phyloP scores from a whole-genome alignment of 2,329 filamentous ascomycete genomes.

The Fusarium sublunatum region DNA sequence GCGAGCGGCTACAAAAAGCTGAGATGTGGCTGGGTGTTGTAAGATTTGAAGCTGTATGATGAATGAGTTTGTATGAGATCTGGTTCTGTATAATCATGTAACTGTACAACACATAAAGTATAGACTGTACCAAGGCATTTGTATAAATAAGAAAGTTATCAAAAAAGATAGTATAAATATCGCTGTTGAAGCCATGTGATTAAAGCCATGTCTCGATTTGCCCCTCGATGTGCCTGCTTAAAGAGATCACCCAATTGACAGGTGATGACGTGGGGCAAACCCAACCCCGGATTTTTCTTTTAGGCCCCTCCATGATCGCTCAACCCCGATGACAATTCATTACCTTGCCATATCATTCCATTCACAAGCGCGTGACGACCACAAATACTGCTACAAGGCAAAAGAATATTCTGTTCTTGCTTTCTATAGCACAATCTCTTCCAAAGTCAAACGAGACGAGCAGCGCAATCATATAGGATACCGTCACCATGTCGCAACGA shows the following conservation, averaged over 20 bases:
- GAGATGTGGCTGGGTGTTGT: constrained; percentile 8
- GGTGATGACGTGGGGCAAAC: constrained; percentile 36
- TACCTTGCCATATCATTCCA: constrained; percentile 30
- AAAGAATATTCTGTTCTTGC: not conserved
- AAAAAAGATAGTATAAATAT: no score
- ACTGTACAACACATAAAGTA: constrained; percentile 21
- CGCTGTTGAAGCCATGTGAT: no score
- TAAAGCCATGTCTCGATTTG: no score
- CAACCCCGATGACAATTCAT: constrained; percentile 25
- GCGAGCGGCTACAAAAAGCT: constrained; percentile 35
- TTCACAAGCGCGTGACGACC: constrained; percentile 26
- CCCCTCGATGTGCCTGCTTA: not conserved
- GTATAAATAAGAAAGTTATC: constrained; percentile 11
- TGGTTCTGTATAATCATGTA: constrained; percentile 24
- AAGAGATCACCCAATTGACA: constrained; percentile 19
- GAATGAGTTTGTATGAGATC: constrained; percentile 25
- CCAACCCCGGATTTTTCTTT: constrained; percentile 32
- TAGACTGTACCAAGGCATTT: constrained; percentile 26
- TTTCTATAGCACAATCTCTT: no score
- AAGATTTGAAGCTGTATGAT: constrained; percentile 24
- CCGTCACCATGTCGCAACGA: constrained; percentile 48
- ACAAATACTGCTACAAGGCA: not conserved
- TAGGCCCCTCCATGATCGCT: constrained; percentile 31
- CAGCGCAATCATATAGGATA: not conserved
- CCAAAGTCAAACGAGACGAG: not conserved